Evolutionary conservation across 805 yeast genomes (phyloP), one percentile per base, ranked within the genome.

Genomic region (Saturnispora diversa): DNA sequence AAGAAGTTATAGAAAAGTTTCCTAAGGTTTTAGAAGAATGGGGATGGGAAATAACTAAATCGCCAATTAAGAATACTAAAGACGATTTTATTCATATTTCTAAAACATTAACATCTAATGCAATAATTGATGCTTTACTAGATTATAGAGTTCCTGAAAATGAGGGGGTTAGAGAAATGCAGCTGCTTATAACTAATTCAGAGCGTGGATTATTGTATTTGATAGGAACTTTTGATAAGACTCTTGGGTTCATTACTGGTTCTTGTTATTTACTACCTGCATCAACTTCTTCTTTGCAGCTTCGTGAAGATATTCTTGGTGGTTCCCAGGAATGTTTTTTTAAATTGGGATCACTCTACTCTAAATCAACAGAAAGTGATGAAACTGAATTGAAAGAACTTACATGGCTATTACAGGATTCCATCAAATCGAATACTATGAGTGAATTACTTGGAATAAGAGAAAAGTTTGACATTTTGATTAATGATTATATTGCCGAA

Each of bases 51-150:
- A 10, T 47, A 16, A 9, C 36, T 5, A 31, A 41, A 24, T 35
- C 44, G 8, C 50, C 50, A 2, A 8, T 47, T 10, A 8, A 13
- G 4, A 28, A 28, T n/a, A 13, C 27, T 7, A 15, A 21, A n/a
- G 38, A 40, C 10, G 44, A 44, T 12, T 26, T 28, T 3, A 39
- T 47, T 5, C 50, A 44, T 32, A 31, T 47, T n/a, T 7, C 24
- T 2, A 43, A 44, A 21, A 6, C 21, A 2, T 6, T 3, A 4
- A 15, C 16, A n/a, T 26, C 22, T 10, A 23, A 19, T 10, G 15
- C 15, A n/a, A 23, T 3, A 16, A 20, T 37, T 30, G 46, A 47
- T 15, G 11, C 43, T 5, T 22, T 47, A 11, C 4, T 47, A 15
- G 50, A 47, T 25, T 42, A 31, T 27, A 28, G 39, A 21, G 23